Base-by-base conservation (phyloP, 495 filamentous ascomycete species). In the Chaetomium cochliodes region DNA sequence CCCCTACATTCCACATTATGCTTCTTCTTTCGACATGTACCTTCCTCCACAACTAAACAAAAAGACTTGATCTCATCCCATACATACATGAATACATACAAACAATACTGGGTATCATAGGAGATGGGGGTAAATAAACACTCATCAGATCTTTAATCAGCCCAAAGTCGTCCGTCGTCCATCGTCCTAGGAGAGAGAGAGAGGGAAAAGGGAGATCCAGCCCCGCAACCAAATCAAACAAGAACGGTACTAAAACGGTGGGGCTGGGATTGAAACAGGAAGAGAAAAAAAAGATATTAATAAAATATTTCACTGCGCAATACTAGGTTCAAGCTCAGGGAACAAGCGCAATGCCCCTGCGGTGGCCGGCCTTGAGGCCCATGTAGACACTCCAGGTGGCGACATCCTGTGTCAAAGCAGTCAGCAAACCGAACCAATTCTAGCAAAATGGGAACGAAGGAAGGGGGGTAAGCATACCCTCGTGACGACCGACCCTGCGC, bases 401-500 rank as follows among this genome's bases (percentile, higher is more conserved):
- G 13, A 77, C 71, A 28, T 76, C 74, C 75, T 77, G 46, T n/a
- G 8, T 20, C 18, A 20, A 52, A n/a, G 44, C 44, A 50, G 16
- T 52, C 13, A 46, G n/a, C 6, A 33, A 57, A 46, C 18, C 9
- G 39, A 26, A 68, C 18, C 4, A n/a, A 26, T 13, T 18, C 44
- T 20, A 49, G 18, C 18, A 47, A 23, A 5, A 5, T 0, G 6
- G 18, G 16, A 25, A 28, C 12, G n/a, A 22, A 22, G 12, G 16
- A 39, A 39, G 47, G 22, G 28, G 33, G 16, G 11, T 12, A 28
- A 62, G 75, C 82, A 65, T 80, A 93, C 92, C 82, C 88, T 93
- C 0, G 91, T 93, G 16, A 97, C 92, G 51, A 97, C 87, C 69
- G 89, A 91, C 1, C 91, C 93, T 16, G 93, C 91, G 13, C 91